Conservation (phyloP, 2,329 filamentous ascomycete genomes). For the Nothophoma quercina region DNA sequence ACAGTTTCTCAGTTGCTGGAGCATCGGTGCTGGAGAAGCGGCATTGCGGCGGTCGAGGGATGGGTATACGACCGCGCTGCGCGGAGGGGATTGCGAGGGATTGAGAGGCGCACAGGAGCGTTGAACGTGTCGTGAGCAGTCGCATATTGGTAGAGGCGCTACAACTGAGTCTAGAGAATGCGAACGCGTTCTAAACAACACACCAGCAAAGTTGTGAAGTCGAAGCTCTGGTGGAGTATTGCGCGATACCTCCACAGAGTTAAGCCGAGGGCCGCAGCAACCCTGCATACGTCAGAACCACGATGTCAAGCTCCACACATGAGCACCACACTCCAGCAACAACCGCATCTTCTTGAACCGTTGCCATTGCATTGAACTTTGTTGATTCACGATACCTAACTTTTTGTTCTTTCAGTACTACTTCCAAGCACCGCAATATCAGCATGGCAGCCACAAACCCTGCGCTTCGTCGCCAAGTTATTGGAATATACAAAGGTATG, state of each 20-base stretch:
- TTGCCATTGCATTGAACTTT: not conserved
- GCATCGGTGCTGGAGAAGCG: slow-evolving; percentile 18
- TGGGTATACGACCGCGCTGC: slow-evolving; percentile 6
- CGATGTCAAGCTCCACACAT: slow-evolving; percentile 16
- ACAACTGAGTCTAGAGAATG: not conserved
- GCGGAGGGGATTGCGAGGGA: slow-evolving; percentile 1
- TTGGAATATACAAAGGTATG: slow-evolving; percentile 86
- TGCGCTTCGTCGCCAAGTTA: slow-evolving; percentile 77
- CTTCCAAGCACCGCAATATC: slow-evolving; percentile 20
- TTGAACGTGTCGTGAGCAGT: slow-evolving; percentile 19
- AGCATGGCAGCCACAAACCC: slow-evolving; percentile 55
- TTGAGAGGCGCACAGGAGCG: slow-evolving; percentile 19
- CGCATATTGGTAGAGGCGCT: slow-evolving; percentile 22
- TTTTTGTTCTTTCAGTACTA: too few relatives aligned
- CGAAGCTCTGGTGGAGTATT: slow-evolving; percentile 1
- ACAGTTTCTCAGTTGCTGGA: slow-evolving; percentile 40
- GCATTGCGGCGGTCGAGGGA: slow-evolving; percentile 3
- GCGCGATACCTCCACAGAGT: slow-evolving; percentile 16
- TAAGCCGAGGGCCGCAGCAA: slow-evolving; percentile 24
- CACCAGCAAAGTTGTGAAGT: not conserved
- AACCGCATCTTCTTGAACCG: not conserved
- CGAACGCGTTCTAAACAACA: not conserved
- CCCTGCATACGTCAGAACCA: slow-evolving; percentile 26
- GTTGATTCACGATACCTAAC: too few relatives aligned
- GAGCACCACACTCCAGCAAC: not conserved